phyloP scores from a whole-genome alignment of 208 protist species.

The Leptomonas pyrrhocoris region DNA sequence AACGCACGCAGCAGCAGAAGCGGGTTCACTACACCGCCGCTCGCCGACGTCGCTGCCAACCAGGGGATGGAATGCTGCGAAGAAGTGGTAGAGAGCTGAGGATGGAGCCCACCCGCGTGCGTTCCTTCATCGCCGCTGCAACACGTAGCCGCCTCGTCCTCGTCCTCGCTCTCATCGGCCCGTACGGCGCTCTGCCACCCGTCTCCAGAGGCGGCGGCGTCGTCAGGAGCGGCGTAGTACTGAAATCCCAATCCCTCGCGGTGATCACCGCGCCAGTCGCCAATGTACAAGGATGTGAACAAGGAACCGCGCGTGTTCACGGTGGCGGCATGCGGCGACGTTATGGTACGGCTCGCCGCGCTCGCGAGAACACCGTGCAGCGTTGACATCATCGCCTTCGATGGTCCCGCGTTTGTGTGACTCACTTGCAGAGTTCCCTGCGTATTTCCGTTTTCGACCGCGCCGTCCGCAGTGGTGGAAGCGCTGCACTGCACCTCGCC shows the following conservation, averaged over 20 bases:
- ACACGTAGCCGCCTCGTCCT: neutral
- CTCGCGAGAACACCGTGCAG: constrained; percentile 6
- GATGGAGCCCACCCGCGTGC: too few species aligned
- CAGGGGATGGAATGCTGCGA: neutral
- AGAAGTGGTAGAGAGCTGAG: neutral
- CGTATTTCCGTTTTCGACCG: neutral
- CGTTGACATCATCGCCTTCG: constrained; percentile 3
- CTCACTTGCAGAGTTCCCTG: neutral
- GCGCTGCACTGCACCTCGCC: constrained; percentile 14
- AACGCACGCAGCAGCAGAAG: constrained; percentile 44
- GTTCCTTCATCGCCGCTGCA: neutral
- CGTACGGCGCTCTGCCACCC: constrained; percentile 1
- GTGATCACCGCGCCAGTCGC: constrained; percentile 64
- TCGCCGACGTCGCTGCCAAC: neutral
- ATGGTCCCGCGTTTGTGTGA: neutral
- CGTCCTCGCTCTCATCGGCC: constrained; percentile 4
- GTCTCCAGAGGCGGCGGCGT: neutral
- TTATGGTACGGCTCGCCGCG: neutral
- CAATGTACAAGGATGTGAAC: constrained; percentile 72
- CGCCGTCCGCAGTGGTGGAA: neutral
- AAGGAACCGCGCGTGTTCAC: neutral
- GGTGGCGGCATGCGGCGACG: neutral
- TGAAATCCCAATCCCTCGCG: constrained; percentile 71
- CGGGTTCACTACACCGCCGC: constrained; percentile 2
- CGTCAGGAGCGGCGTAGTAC: constrained; percentile 61